Evolutionary conservation across 2,329 filamentous ascomycete species (phyloP).

Genomic region (Nothophaeocryptopus gaeumannii): DNA sequence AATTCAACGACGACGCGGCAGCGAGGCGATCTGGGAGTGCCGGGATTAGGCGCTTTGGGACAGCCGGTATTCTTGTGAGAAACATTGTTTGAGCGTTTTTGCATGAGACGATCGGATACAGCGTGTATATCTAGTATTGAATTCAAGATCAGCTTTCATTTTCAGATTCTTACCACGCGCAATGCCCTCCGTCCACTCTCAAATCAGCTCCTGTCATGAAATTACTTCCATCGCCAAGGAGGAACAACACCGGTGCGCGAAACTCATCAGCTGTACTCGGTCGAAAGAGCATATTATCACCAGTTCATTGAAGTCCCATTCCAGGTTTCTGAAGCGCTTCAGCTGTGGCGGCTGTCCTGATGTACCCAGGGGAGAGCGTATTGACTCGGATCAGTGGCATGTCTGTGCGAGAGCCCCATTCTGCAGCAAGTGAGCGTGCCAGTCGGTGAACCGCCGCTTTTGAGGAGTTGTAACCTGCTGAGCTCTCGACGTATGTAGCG

Average conservation of each 20-base stretch:
- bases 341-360: conserved; percentile 36
- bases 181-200: conserved; percentile 68
- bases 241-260: conserved; percentile 64
- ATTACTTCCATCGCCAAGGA: conserved; percentile 64
- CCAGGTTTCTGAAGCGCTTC: conserved; percentile 41
- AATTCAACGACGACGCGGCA: too few relatives aligned
- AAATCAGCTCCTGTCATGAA: conserved; percentile 70
- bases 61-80: too few relatives aligned
- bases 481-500: too few relatives aligned
- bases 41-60: too few relatives aligned
- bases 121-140: too few relatives aligned
- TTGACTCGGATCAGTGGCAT: conserved; percentile 15
- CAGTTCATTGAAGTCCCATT: conserved; percentile 54
- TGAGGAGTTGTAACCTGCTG: conserved; percentile 55
- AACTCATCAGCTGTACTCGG: conserved; percentile 58
- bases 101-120: too few relatives aligned
- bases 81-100: too few relatives aligned
- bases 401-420: conserved; percentile 42
- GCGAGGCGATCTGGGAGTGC: too few relatives aligned
- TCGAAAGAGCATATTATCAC: conserved; percentile 53
- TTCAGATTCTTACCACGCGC: background rate
- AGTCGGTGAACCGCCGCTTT: conserved; percentile 57
- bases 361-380: conserved; percentile 36
- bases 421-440: conserved; percentile 51
- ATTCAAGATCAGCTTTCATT: too few relatives aligned